Evolutionary conservation across 1,284 basidiomycete genomes (phyloP), one percentile per base, ranked within the genome.

Genomic region (Rhodotorula glutinis): DNA sequence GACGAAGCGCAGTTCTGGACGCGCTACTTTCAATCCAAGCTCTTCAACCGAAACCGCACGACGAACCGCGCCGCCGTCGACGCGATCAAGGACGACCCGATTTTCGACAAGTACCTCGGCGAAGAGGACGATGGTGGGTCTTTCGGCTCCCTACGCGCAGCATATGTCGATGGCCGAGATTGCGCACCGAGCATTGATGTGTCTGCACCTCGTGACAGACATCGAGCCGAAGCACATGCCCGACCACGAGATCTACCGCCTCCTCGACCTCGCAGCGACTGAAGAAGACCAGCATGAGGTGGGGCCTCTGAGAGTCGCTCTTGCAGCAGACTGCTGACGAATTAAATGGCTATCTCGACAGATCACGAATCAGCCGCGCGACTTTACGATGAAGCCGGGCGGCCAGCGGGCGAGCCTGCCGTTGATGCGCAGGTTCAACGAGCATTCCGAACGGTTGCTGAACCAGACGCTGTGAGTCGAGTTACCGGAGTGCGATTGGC

Each of bases 301-400:
- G 66, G 61, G 78, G 9, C 43, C 5, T 21, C 14, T 16, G 17
- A 4, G 14, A 16, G 43, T 5, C 8, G 43, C 17, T 16, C 17
- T 16, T 56, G 43, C 54, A 53, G 14, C 55, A n/a, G 25, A 44
- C 4, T 41, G 46, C 25, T 27, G n/a, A n/a, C n/a, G 11, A 27
- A 25, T 49, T 1, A 16, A 1, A 7, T n/a, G 9, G 58, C 56
- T n/a, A 14, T 51, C 51, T 29, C 19, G 51, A 17, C 68, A 93
- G 89, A 88, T 88, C 3, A 90, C 91, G 8, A 95, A 92, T 73
- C 84, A 87, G 68, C 68, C 63, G 11, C 87, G 85, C 77, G 96
- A 99, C 76, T 80, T 91, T 54, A 98, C 96, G 0, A 99, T 98
- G 96, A 90, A 92, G 76, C 87, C 94, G 8, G 96, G 96, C 11